Evolutionary conservation across 2,329 filamentous ascomycete genomes (phyloP).

Genomic region (Clarireedia sp.): DNA sequence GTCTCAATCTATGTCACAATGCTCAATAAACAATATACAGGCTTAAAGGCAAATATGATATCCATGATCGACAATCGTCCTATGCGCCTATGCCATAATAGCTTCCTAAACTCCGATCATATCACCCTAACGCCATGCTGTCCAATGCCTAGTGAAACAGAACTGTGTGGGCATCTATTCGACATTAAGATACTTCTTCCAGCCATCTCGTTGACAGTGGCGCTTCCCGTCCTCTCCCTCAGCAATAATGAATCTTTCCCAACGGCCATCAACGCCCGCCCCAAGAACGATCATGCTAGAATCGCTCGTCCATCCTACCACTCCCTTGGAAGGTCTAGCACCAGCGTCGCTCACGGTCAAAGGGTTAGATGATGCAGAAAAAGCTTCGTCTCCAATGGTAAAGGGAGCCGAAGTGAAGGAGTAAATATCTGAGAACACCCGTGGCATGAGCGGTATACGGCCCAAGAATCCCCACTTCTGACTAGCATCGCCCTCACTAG

Average conservation of each 20-base stretch:
- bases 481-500: constrained; percentile 41
- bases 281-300: constrained; percentile 68
- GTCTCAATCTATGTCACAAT: neutral
- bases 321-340: constrained; percentile 63
- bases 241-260: constrained; percentile 79
- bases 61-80: neutral
- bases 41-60: neutral
- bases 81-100: neutral
- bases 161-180: neutral
- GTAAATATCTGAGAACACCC: constrained; percentile 83
- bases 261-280: constrained; percentile 70
- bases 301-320: constrained; percentile 78
- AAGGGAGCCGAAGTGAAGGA: constrained; percentile 77
- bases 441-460: constrained; percentile 75
- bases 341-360: constrained; percentile 35
- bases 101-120: constrained; percentile 1
- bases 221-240: constrained; percentile 60
- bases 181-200: constrained; percentile 66
- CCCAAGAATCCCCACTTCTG: constrained; percentile 82
- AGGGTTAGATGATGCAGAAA: constrained; percentile 51
- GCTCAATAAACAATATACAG: neutral
- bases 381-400: constrained; percentile 69
- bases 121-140: neutral
- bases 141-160: neutral
- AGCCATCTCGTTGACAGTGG: constrained; percentile 63